phyloP scores from a whole-genome alignment of 352 stramenopile genomes.

The Pythium brachiatum region DNA sequence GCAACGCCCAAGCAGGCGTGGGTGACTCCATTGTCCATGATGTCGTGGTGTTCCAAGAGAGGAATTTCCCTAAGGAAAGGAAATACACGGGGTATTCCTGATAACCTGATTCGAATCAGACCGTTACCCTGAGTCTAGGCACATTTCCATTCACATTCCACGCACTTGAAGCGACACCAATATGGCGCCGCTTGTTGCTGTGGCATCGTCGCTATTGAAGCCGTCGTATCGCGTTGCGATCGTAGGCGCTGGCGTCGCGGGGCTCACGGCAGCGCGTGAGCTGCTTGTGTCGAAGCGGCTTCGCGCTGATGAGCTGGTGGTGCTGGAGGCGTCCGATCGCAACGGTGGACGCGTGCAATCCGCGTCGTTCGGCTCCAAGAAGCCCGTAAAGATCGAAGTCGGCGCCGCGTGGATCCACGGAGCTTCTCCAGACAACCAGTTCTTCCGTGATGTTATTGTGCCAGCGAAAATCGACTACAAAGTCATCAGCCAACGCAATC shows the following conservation, averaged over 20 bases:
- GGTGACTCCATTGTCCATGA: neutral
- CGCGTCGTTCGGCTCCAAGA: constrained; percentile 39
- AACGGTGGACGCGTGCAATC: constrained; percentile 54
- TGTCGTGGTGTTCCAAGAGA: neutral
- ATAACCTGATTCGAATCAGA: neutral
- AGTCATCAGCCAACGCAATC: constrained; percentile 49
- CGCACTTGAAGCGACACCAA: neutral
- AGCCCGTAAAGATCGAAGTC: constrained; percentile 47
- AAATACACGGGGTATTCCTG: neutral
- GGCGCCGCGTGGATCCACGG: constrained; percentile 65
- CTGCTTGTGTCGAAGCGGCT: constrained; percentile 38
- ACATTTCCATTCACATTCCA: neutral
- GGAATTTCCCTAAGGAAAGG: too few relatives aligned
- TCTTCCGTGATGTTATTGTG: constrained; percentile 32
- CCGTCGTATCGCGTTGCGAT: constrained; percentile 35
- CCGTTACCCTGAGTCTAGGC: neutral
- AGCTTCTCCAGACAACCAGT: constrained; percentile 34
- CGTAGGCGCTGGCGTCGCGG: constrained; percentile 46
- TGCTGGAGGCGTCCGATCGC: constrained; percentile 50
- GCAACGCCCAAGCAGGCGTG: too few relatives aligned
- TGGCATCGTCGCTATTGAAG: neutral
- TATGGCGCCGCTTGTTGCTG: neutral
- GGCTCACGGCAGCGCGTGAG: constrained; percentile 41
- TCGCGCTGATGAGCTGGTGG: constrained; percentile 27
- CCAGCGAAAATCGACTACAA: constrained; percentile 47